A percentile compares a stretch with the other conserved stretches of the same genome.
Conservation (phyloP, 257 asterid species). For the Solanum stenotomum region DNA sequence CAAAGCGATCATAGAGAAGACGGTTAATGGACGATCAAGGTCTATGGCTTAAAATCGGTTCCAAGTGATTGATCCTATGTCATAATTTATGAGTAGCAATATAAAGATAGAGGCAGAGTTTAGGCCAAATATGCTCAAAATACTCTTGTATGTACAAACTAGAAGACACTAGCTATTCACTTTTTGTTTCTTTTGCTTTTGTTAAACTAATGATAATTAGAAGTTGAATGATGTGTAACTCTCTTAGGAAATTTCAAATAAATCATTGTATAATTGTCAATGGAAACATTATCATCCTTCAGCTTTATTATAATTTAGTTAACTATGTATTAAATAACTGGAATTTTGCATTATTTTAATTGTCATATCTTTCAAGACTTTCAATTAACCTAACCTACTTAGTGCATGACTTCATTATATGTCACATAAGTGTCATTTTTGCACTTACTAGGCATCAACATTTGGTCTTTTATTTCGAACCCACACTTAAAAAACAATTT, state of each 20-base stretch:
- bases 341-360: not conserved
- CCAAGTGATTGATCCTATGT: not conserved
- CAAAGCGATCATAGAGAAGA: not conserved
- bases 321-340: not conserved
- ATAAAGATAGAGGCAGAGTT: not conserved
- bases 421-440: not conserved
- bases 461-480: not conserved
- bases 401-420: not conserved
- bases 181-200: not conserved
- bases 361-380: not conserved
- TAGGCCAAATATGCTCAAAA: not conserved
- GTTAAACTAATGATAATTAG: not conserved
- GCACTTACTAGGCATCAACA: not conserved
- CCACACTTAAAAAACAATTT: not conserved
- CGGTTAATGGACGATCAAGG: not conserved
- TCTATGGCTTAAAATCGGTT: not conserved
- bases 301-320: not conserved
- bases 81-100: not conserved
- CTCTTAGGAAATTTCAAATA: not conserved
- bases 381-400: not conserved
- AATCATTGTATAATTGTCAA: not conserved
- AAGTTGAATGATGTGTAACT: not conserved
- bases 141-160: not conserved
- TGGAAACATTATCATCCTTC: not conserved
- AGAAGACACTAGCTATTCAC: not conserved